Base-by-base conservation (phyloP, 2,329 filamentous ascomycete species). In the Thielaviopsis euricoi region DNA sequence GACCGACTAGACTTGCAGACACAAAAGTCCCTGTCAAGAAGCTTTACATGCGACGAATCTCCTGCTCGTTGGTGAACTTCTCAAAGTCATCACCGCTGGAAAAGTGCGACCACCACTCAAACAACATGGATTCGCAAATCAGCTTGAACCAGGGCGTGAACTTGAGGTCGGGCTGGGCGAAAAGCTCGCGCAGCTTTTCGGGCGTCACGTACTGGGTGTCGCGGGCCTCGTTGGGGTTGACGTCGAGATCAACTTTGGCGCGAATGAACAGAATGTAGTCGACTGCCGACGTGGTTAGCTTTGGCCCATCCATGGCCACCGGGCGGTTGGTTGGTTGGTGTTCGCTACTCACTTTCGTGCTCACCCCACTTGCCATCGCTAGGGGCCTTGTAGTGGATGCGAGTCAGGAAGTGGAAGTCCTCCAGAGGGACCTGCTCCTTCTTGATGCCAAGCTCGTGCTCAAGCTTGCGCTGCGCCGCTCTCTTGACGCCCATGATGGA, bases 91-190 rank as follows among this genome's bases (percentile, higher is more conserved):
- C 58, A 10, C 86, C 87, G 23, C 79, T 75, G 64, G 93, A 85
- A 58, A 97, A 79, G 71, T 87, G 83, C 67, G 83, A 76, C 93
- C 93, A 98, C 93, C 93, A 98, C 71, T 96, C 86, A 66, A 95
- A 98, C 49, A 98, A 80, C 87, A 97, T 90, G 53, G 88, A 89
- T 71, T 97, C 80, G 78, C 93, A 98, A 67, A 98, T 97, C 64
- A 98, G 83, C 78, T 95, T 95, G 77, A 98, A 98, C 93, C 93
- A 98, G 1, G 93, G 93, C 0, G 93, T 98, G 71, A 97, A 97
- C 66, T 85, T 86, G 65, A 95, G 77, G 56, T 73, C 77, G 3
- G 86, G 81, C 67, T 96, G 85, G 66, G 83, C 74, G 71, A 98
- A 96, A 78, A 91, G 87, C 64, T 78, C 69, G 77, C 89, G 93